A percentile compares a stretch with the other conserved stretches of the same genome.
Conservation (phyloP, 2,329 filamentous ascomycete genomes). For the Hymenoscyphus occultus region DNA sequence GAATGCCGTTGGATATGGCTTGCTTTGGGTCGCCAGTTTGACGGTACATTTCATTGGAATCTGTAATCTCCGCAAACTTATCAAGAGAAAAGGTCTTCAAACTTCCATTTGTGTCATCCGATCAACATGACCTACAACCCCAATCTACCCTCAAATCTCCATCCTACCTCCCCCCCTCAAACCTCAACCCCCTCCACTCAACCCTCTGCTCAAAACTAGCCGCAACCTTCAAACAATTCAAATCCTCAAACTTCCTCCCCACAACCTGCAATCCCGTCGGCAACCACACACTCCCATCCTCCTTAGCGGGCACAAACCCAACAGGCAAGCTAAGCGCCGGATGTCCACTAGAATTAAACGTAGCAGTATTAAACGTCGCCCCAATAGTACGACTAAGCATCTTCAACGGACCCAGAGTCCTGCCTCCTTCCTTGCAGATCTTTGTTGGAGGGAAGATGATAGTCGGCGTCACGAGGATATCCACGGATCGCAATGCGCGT, state of each 20-base stretch:
- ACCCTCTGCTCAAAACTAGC: conserved; percentile 46
- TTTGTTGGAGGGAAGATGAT: conserved; percentile 43
- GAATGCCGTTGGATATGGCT: too few relatives aligned
- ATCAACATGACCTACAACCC: not conserved
- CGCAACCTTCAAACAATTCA: conserved; percentile 43
- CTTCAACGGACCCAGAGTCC: conserved; percentile 19
- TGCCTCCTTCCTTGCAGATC: conserved; percentile 34
- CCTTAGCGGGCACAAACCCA: conserved; percentile 43
- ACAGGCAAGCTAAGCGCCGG: conserved; percentile 52
- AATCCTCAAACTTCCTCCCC: conserved; percentile 51
- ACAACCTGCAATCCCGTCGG: conserved; percentile 56
- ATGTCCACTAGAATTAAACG: conserved; percentile 56
- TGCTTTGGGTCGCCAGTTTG: too few relatives aligned
- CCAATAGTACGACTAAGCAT: conserved; percentile 44
- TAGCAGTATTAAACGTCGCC: conserved; percentile 53
- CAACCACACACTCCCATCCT: conserved; percentile 41
- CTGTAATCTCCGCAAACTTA: too few relatives aligned
- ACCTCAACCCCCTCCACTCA: conserved; percentile 41
- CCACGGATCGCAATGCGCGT: conserved; percentile 39
- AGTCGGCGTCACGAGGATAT: conserved; percentile 49
- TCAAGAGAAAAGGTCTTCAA: too few relatives aligned
- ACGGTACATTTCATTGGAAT: too few relatives aligned
- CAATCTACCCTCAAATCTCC: not conserved
- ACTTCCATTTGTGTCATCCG: too few relatives aligned
- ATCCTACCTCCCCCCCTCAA: not conserved